Percentiles rank a stretch among this genome's conserved stretches.
Conservation (phyloP, 2,329 filamentous ascomycete genomes). For the Hypoxylon rubiginosum region DNA sequence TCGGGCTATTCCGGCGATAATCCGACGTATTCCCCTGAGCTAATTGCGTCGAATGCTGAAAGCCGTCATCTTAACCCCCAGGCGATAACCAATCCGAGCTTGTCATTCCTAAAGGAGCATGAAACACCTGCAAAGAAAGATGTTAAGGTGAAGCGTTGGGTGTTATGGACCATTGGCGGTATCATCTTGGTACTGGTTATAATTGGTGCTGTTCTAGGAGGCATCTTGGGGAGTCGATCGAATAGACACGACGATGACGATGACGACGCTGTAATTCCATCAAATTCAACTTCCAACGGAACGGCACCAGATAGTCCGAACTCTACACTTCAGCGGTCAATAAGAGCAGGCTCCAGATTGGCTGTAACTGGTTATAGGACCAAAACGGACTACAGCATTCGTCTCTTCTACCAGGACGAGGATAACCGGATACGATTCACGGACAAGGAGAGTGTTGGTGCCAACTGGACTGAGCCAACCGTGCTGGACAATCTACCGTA, state of each 20-base stretch:
- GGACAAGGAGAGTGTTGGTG: slow-evolving; percentile 35
- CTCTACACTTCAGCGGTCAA: slow-evolving; percentile 21
- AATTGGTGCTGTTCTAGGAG: slow-evolving; percentile 38
- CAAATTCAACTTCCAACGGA: slow-evolving; percentile 27
- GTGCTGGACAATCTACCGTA: slow-evolving; percentile 40
- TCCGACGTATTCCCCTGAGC: slow-evolving; percentile 7
- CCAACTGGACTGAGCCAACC: slow-evolving; percentile 40
- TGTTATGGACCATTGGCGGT: slow-evolving; percentile 35
- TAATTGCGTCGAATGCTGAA: slow-evolving; percentile 13
- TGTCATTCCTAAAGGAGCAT: slow-evolving; percentile 27
- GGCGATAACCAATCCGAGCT: background rate
- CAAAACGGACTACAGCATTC: slow-evolving; percentile 37
- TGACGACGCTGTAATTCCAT: background rate
- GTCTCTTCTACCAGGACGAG: slow-evolving; percentile 43
- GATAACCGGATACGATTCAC: slow-evolving; percentile 41
- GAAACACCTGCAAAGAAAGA: slow-evolving; percentile 4
- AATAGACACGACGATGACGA: background rate
- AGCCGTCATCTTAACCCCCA: slow-evolving; percentile 18
- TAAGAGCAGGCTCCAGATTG: slow-evolving; percentile 40
- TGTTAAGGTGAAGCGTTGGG: slow-evolving; percentile 30
- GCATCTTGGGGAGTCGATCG: slow-evolving; percentile 30
- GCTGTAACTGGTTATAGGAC: slow-evolving; percentile 43
- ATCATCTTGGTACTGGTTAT: slow-evolving; percentile 28
- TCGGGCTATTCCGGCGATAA: slow-evolving; percentile 23
- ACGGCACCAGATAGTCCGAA: slow-evolving; percentile 14